These are phyloP conservation scores for Penicillium sp. DNA, from an alignment of 2,329 filamentous ascomycete genomes.

Conservation along the genomic window DNA sequence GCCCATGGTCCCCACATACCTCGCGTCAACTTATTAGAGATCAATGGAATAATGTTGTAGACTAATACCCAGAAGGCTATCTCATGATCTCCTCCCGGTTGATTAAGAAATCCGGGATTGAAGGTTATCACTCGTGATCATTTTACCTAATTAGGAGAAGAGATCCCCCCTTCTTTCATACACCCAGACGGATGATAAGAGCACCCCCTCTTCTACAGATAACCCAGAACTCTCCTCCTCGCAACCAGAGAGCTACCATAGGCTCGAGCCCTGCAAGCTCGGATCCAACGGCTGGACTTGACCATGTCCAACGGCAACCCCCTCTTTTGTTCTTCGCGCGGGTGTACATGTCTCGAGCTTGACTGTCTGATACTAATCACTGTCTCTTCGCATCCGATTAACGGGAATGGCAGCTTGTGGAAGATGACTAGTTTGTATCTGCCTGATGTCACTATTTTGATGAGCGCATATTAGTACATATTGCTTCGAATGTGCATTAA, in stretches of 20 bases:
- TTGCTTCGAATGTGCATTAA: neutral
- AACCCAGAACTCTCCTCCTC: constrained; percentile 3
- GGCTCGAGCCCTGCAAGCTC: constrained; percentile 9
- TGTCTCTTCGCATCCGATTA: constrained; percentile 30
- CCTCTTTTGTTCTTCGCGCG: constrained; percentile 10
- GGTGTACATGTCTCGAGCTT: neutral
- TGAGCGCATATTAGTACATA: neutral
- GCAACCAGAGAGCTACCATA: neutral
- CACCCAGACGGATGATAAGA: constrained; percentile 19
- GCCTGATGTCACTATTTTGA: neutral
- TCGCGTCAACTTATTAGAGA: neutral
- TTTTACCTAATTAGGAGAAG: constrained; percentile 41
- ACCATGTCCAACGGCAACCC: neutral
- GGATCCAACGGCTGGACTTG: constrained; percentile 23
- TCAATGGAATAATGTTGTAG: neutral
- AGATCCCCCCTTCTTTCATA: constrained; percentile 29
- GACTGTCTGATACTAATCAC: neutral
- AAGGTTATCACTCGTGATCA: constrained; percentile 14
- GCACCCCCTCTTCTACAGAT: constrained; percentile 15
- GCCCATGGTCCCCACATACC: neutral
- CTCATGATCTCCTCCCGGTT: neutral
- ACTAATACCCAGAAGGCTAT: neutral
- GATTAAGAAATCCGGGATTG: constrained; percentile 9
- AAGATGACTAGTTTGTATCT: neutral
- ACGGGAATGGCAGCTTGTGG: constrained; percentile 26